Evolutionary conservation across 176 grass and related monocot species (phyloP).

Genomic region (Carex kokanica): DNA sequence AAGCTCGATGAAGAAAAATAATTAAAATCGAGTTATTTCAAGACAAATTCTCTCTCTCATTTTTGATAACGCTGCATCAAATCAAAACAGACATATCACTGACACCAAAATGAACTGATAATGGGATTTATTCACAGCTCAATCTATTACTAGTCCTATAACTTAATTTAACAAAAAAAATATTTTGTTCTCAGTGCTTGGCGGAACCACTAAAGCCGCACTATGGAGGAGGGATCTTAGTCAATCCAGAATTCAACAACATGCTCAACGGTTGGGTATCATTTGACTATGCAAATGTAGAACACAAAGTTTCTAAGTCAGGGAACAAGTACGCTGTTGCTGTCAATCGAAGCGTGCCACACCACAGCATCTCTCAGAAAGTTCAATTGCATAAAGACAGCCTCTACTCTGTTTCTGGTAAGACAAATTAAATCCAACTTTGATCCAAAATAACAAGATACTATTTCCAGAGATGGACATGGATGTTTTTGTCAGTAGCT

Average conservation of each 20-base stretch:
- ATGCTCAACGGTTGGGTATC: slow-evolving; percentile 50
- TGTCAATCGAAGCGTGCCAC: slow-evolving; percentile 34
- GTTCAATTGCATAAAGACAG: slow-evolving; percentile 58
- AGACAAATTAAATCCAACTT: background rate
- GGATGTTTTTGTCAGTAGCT: background rate
- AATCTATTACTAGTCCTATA: background rate
- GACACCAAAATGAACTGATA: background rate
- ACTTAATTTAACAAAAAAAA: background rate
- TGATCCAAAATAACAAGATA: background rate
- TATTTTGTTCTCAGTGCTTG: slow-evolving; percentile 59
- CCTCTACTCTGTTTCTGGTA: slow-evolving; percentile 77
- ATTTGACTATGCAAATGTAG: slow-evolving; percentile 47
- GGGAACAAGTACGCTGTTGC: slow-evolving; percentile 58
- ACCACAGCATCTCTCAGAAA: slow-evolving; percentile 80
- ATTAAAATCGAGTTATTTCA: background rate
- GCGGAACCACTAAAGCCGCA: slow-evolving; percentile 54
- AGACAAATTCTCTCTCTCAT: background rate
- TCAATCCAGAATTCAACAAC: slow-evolving; percentile 56
- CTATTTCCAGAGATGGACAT: background rate
- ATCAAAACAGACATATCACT: background rate
- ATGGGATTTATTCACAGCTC: background rate
- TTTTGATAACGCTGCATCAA: too few species aligned
- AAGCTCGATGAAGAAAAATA: background rate
- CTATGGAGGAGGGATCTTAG: slow-evolving; percentile 77
- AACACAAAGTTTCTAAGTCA: slow-evolving; percentile 30